Evolutionary conservation across 768 basidiomycete genomes (phyloP).

Genomic region (Hemileccinum rubropunctum): DNA sequence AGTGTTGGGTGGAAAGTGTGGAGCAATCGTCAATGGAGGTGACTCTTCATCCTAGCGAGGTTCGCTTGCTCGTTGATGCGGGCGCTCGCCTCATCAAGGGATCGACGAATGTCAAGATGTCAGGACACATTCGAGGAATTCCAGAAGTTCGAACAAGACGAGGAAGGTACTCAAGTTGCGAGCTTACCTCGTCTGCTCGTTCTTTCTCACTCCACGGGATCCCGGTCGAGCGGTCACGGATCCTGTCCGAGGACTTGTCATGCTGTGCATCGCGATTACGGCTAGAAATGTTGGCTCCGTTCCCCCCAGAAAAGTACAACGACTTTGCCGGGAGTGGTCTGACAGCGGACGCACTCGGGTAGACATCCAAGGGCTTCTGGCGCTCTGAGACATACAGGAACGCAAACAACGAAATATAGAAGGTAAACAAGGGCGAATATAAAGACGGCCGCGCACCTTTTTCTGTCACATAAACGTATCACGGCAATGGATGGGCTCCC

Average conservation of each 20-base stretch:
- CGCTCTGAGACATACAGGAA: not conserved
- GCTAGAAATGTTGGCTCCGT: not conserved
- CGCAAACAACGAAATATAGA: not conserved
- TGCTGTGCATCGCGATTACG: not conserved
- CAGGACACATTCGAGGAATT: no score
- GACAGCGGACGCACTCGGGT: no score
- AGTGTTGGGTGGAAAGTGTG: not conserved
- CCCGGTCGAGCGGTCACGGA: not conserved
- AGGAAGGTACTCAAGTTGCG: not conserved
- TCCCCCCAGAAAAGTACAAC: no score
- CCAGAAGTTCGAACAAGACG: no score
- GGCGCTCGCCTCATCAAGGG: no score
- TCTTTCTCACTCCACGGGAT: no score
- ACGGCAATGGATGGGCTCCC: conserved; percentile 2
- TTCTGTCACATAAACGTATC: conserved; percentile 5
- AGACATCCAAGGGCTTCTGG: not conserved
- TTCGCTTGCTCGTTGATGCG: no score
- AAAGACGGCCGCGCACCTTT: no score
- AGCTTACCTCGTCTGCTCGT: not conserved
- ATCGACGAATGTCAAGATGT: no score
- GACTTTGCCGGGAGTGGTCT: no score
- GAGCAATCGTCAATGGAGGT: not conserved
- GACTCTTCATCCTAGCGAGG: no score
- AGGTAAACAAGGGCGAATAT: not conserved
- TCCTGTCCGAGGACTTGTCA: conserved; percentile 12